A percentile compares a stretch with the other conserved stretches of the same genome.
Evolutionary conservation across 768 basidiomycete species (phyloP).

Genomic region (Leccinum uliginosum): DNA sequence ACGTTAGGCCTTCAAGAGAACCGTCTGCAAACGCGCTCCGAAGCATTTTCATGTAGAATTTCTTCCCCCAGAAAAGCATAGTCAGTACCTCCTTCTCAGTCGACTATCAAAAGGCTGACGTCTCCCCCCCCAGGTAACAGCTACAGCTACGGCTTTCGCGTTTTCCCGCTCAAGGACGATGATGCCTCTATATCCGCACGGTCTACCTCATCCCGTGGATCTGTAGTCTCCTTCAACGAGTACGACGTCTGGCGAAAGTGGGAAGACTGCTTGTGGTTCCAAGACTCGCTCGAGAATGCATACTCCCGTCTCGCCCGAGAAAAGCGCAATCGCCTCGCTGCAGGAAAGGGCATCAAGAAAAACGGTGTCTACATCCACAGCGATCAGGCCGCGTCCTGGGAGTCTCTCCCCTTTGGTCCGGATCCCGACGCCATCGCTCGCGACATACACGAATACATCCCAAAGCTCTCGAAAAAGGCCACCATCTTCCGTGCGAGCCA

Average conservation of each 20-base stretch:
- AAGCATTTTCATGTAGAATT: conserved; percentile 55
- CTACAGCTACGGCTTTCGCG: conserved; percentile 59
- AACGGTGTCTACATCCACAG: conserved; percentile 64
- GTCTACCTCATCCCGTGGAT: conserved; percentile 33
- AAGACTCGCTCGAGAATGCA: conserved; percentile 62
- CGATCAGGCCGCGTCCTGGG: conserved; percentile 77
- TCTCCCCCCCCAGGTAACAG: conserved; percentile 39
- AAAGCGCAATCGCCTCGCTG: conserved; percentile 61
- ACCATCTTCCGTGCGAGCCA: conserved; percentile 70
- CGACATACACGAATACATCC: conserved; percentile 63
- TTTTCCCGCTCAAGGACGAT: conserved; percentile 41
- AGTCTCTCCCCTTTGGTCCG: conserved; percentile 82
- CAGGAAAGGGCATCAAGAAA: conserved; percentile 74
- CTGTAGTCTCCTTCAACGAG: conserved; percentile 35
- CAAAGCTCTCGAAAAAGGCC: conserved; percentile 65
- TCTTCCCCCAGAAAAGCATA: conserved; percentile 54
- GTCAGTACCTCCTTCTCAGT: conserved; percentile 30
- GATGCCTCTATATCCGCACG: conserved; percentile 24
- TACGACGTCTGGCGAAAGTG: conserved; percentile 78
- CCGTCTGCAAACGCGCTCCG: conserved; percentile 57
- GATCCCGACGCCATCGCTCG: conserved; percentile 68
- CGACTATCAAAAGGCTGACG: neutral
- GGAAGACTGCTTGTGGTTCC: conserved; percentile 81
- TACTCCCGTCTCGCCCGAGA: conserved; percentile 59
- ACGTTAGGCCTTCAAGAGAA: conserved; percentile 55